Evolutionary conservation across 225 moss, liverwort and hornwort species (phyloP).

Genomic region (Ulota crispa): DNA sequence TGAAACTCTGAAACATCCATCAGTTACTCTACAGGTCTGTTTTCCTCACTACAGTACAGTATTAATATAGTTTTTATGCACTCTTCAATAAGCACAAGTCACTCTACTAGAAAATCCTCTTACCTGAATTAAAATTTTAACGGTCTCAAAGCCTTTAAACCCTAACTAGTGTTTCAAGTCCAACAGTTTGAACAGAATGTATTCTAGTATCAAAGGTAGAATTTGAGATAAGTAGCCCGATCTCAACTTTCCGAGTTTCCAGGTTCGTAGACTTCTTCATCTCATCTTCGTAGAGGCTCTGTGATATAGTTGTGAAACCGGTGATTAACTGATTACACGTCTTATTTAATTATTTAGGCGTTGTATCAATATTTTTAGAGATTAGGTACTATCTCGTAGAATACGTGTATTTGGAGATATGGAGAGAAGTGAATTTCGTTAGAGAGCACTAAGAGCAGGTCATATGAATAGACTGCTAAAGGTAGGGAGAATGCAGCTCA

Average conservation of each 20-base stretch:
- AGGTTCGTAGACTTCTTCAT: neutral
- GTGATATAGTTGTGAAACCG: neutral
- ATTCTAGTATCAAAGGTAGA: neutral
- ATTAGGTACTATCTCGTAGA: neutral
- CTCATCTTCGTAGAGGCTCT: constrained; percentile 2
- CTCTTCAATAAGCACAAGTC: neutral
- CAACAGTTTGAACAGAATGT: neutral
- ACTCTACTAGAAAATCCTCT: neutral
- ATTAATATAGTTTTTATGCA: neutral
- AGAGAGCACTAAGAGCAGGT: constrained; percentile 22
- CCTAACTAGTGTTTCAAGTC: neutral
- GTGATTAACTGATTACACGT: constrained; percentile 3
- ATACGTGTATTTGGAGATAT: constrained; percentile 9
- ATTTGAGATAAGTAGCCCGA: neutral
- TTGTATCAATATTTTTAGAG: neutral
- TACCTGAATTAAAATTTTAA: neutral
- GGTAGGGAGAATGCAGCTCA: constrained; percentile 2
- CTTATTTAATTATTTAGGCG: neutral
- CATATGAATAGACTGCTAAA: constrained; percentile 27
- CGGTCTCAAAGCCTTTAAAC: neutral
- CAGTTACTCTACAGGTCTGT: neutral
- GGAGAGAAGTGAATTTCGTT: constrained; percentile 19
- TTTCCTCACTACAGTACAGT: neutral
- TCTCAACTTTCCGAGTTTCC: neutral
- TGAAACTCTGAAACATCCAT: neutral